Evolutionary conservation across 2,329 filamentous ascomycete genomes (phyloP).

Genomic region (Alternaria sp.): DNA sequence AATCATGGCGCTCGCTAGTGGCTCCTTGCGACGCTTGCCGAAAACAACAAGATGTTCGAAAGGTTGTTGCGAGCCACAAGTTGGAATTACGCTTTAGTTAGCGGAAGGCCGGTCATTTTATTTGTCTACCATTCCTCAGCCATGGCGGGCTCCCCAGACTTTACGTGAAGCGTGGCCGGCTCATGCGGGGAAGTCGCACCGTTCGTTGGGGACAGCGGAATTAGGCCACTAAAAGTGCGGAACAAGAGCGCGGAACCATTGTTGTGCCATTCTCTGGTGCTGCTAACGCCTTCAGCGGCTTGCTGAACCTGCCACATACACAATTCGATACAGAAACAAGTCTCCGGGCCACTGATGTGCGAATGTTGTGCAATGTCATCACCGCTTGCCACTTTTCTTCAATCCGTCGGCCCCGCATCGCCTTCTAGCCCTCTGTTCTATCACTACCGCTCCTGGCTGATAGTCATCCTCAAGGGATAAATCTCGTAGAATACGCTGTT

Average conservation of each 20-base stretch:
- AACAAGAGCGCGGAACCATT: background rate
- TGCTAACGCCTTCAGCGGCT: background rate
- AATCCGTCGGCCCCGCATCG: background rate
- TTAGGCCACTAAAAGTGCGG: constrained; percentile 20
- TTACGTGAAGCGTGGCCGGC: background rate
- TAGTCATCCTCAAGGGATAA: background rate
- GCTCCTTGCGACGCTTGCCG: background rate
- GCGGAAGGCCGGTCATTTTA: background rate
- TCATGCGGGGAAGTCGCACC: constrained; percentile 25
- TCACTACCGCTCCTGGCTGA: background rate
- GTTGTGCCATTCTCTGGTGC: background rate
- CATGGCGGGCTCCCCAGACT: background rate
- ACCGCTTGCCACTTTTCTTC: background rate
- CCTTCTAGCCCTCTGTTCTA: background rate
- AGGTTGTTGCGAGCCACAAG: background rate
- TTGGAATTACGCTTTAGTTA: background rate
- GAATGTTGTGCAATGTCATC: background rate
- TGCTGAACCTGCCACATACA: background rate
- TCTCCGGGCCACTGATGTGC: background rate
- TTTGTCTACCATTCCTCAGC: background rate
- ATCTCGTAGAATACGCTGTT: background rate
- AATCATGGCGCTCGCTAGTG: constrained; percentile 32
- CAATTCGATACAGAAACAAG: background rate
- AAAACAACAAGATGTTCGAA: background rate
- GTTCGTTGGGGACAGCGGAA: constrained; percentile 20